phyloP scores from a whole-genome alignment of 75 land plant genomes.

The Chamaecyparis obtusa region DNA sequence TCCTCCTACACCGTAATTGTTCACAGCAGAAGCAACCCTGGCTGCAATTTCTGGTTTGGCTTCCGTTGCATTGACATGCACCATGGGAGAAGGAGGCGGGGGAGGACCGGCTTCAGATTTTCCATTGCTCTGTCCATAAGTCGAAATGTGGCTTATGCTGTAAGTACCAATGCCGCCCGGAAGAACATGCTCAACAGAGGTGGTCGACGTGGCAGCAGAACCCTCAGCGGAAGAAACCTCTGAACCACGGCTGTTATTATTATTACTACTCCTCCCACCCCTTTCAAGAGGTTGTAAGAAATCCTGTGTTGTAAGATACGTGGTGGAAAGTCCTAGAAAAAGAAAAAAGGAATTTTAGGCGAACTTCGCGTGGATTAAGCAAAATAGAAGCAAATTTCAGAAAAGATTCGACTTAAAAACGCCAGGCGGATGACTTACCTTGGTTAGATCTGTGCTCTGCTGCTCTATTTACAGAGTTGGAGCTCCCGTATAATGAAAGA shows the following conservation, averaged over 20 bases:
- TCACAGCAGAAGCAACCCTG: constrained; percentile 14
- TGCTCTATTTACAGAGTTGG: constrained; percentile 32
- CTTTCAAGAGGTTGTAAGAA: constrained; percentile 52
- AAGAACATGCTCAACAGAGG: constrained; percentile 48
- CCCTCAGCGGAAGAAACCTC: constrained; percentile 18
- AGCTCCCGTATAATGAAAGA: constrained; percentile 45
- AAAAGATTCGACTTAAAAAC: too few relatives aligned
- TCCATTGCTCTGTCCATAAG: background rate
- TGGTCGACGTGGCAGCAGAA: constrained; percentile 9
- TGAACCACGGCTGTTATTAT: constrained; percentile 10
- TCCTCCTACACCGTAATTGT: constrained; percentile 12
- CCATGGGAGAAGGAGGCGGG: constrained; percentile 10
- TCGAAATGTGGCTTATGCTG: constrained; percentile 53
- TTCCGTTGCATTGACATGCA: constrained; percentile 19
- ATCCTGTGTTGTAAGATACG: constrained; percentile 51
- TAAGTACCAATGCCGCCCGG: constrained; percentile 69
- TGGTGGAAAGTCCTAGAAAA: constrained; percentile 24
- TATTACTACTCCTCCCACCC: constrained; percentile 18
- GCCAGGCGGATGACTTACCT: constrained; percentile 23
- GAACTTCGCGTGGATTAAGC: background rate
- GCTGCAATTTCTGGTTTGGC: constrained; percentile 31
- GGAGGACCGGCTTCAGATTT: background rate
- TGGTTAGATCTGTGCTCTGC: constrained; percentile 49
- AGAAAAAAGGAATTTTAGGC: background rate
- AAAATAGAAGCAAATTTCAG: background rate